These are phyloP conservation scores for Zymoseptoria ardabiliae DNA, from an alignment of 2,329 filamentous ascomycete species.

Conservation along the genomic window DNA sequence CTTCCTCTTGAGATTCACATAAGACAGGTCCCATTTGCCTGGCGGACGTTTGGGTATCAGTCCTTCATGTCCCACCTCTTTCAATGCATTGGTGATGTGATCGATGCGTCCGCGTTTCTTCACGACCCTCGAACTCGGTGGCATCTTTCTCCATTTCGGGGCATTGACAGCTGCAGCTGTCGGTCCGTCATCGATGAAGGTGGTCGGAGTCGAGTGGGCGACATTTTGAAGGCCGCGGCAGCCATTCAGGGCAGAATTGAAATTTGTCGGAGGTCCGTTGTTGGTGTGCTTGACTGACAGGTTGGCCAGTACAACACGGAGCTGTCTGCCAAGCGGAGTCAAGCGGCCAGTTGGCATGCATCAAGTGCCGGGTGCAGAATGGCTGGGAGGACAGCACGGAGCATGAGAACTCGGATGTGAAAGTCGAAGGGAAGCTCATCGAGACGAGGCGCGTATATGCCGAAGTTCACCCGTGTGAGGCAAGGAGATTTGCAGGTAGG, in stretches of 20 bases:
- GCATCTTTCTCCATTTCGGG: not conserved
- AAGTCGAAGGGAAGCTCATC: no score
- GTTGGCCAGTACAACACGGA: slow-evolving; percentile 22
- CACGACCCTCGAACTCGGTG: not conserved
- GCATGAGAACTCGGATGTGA: no score
- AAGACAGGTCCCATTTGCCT: not conserved
- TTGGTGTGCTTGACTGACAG: slow-evolving; percentile 1
- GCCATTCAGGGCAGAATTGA: not conserved
- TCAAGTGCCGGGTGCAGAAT: slow-evolving; percentile 6
- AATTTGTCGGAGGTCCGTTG: not conserved
- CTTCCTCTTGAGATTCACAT: slow-evolving; percentile 2
- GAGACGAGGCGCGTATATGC: not conserved
- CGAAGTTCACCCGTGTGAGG: not conserved
- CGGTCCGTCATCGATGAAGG: not conserved
- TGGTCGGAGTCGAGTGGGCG: not conserved
- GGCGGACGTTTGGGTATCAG: not conserved
- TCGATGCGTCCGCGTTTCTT: slow-evolving; percentile 5
- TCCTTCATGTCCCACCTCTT: not conserved
- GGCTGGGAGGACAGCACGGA: no score
- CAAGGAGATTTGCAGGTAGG: not conserved
- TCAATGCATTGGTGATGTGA: slow-evolving; percentile 5
- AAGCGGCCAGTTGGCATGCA: slow-evolving; percentile 30
- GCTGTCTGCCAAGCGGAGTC: slow-evolving; percentile 29
- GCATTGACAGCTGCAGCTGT: not conserved
- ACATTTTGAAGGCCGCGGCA: not conserved